Conservation (phyloP, 768 basidiomycete species). For the Tylopilus plumbeoviolaceoides region DNA sequence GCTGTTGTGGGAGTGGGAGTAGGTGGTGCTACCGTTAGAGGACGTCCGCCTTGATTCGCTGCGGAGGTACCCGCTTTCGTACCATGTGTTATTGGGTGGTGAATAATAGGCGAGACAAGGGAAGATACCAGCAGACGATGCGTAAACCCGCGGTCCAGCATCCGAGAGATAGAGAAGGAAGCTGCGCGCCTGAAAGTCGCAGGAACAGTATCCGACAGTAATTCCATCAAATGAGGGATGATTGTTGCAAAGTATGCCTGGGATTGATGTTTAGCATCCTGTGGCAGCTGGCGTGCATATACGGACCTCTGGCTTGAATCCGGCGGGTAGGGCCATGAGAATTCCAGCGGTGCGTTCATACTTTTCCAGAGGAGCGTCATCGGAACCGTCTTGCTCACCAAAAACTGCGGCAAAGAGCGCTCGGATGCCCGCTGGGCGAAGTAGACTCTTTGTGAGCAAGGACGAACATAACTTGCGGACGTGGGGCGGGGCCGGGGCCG, state of each 20-base stretch:
- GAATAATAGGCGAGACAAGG: constrained; percentile 47
- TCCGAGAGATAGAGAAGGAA: constrained; percentile 65
- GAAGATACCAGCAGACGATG: constrained; percentile 18
- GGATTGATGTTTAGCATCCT: not conserved
- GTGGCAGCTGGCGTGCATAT: not conserved
- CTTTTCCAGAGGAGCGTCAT: constrained; percentile 59
- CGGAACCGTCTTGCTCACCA: constrained; percentile 50
- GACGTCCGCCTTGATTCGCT: not conserved
- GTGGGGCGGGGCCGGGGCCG: constrained; percentile 45
- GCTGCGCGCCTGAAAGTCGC: constrained; percentile 53
- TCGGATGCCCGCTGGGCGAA: constrained; percentile 65
- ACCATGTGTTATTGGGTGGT: constrained; percentile 43
- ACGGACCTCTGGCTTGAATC: constrained; percentile 52
- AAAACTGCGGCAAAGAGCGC: constrained; percentile 70
- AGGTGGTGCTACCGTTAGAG: not conserved
- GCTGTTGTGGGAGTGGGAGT: constrained; percentile 31
- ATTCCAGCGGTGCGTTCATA: constrained; percentile 68
- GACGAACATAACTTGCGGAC: constrained; percentile 55
- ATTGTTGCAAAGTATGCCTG: constrained; percentile 63
- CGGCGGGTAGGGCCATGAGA: constrained; percentile 58
- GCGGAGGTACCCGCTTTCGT: not conserved
- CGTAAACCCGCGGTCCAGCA: constrained; percentile 41
- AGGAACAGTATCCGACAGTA: constrained; percentile 39
- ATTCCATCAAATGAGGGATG: constrained; percentile 49
- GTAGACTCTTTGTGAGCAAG: constrained; percentile 67